phyloP scores from a whole-genome alignment of 192 early-diverging fungal species.

The Coemansia sp. region DNA sequence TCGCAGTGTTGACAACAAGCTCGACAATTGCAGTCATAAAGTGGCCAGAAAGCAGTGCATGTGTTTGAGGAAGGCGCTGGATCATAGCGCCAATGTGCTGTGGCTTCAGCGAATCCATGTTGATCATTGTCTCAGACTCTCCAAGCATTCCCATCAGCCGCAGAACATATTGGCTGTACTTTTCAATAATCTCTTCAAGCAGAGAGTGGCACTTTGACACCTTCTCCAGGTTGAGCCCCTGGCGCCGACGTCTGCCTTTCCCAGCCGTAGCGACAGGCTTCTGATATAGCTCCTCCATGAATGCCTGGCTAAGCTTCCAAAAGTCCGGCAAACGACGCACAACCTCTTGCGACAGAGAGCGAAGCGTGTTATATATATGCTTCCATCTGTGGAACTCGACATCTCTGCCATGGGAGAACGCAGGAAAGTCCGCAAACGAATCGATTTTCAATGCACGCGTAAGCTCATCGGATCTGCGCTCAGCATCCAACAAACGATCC shows the following conservation, averaged over 20 bases:
- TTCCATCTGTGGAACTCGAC: slow-evolving; percentile 67
- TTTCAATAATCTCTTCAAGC: slow-evolving; percentile 50
- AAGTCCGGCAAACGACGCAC: slow-evolving; percentile 82
- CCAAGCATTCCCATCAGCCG: slow-evolving; percentile 47
- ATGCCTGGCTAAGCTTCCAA: slow-evolving; percentile 88
- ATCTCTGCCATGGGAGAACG: slow-evolving; percentile 45
- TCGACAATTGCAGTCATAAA: slow-evolving; percentile 77
- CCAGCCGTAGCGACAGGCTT: slow-evolving; percentile 33
- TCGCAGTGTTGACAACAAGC: slow-evolving; percentile 74
- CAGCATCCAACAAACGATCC: slow-evolving; percentile 21
- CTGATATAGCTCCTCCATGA: slow-evolving; percentile 81
- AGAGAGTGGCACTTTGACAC: slow-evolving; percentile 53
- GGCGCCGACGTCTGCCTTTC: slow-evolving; percentile 43
- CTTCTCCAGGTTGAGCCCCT: slow-evolving; percentile 47
- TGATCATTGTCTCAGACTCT: slow-evolving; percentile 28
- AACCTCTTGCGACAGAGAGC: slow-evolving; percentile 76
- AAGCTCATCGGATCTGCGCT: slow-evolving; percentile 48
- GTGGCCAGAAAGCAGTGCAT: slow-evolving; percentile 67
- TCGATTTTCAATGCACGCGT: slow-evolving; percentile 38
- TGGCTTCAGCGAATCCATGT: slow-evolving; percentile 22
- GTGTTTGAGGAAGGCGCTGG: slow-evolving; percentile 56
- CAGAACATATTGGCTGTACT: slow-evolving; percentile 49
- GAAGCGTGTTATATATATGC: slow-evolving; percentile 66
- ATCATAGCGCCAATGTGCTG: slow-evolving; percentile 25
- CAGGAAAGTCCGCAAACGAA: slow-evolving; percentile 42